phyloP scores from a whole-genome alignment of 805 yeast species.

The Cyberlindnera mississippiensis region DNA sequence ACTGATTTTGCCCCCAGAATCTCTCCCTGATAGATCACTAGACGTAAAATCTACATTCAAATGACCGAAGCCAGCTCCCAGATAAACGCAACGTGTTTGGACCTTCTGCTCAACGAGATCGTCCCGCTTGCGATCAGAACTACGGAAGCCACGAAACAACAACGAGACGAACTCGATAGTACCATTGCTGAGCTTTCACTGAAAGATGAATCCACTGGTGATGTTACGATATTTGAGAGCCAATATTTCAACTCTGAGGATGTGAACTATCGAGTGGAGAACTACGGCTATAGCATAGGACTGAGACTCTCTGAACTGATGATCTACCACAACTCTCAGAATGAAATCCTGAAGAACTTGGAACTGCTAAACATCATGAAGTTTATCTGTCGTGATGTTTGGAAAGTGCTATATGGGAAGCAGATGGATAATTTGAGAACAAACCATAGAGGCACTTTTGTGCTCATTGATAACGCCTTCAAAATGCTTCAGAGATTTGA shows the following conservation, averaged over 20 bases:
- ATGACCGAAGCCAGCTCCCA: constrained; percentile 8
- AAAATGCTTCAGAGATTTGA: constrained; percentile 49
- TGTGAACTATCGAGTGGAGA: constrained; percentile 57
- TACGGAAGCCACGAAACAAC: constrained; percentile 39
- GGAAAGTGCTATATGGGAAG: constrained; percentile 76
- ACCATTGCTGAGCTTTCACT: constrained; percentile 14
- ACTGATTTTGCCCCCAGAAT: too few relatives aligned
- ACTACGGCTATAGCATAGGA: constrained; percentile 70
- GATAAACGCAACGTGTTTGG: constrained; percentile 55
- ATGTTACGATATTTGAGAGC: constrained; percentile 37
- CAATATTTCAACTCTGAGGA: constrained; percentile 40
- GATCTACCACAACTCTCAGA: constrained; percentile 44
- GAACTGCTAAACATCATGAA: constrained; percentile 84
- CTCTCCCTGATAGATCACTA: background rate
- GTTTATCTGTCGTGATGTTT: constrained; percentile 86
- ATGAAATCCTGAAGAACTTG: constrained; percentile 43
- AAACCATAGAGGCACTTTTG: constrained; percentile 83
- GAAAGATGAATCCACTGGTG: constrained; percentile 34
- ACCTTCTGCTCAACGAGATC: constrained; percentile 68
- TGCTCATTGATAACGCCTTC: constrained; percentile 66
- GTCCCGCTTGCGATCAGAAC: constrained; percentile 70
- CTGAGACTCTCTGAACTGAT: constrained; percentile 47
- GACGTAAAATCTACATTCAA: background rate
- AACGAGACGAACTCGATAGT: constrained; percentile 11
- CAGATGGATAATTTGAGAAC: constrained; percentile 92